Evolutionary conservation across 2,329 filamentous ascomycete species (phyloP), one percentile per base, ranked within the genome.

Genomic region (Tolypocladium endophyticum): DNA sequence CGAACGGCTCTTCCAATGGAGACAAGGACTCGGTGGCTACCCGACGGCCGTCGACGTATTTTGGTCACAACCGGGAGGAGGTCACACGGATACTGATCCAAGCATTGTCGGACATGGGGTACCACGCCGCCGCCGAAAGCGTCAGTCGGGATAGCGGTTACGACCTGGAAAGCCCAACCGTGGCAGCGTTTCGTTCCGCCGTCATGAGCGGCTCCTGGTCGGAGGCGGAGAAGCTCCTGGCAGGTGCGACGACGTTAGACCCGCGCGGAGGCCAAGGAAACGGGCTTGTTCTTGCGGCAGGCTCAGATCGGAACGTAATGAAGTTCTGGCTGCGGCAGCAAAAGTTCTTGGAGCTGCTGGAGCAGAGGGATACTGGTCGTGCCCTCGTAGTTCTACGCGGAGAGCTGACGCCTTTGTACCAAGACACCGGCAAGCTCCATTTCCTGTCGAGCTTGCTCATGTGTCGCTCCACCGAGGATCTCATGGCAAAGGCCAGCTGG

Each of bases 11-110:
- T 45, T 73, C 79, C 16, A 71, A 64, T 56, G 67, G 68, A 38
- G 66, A 68, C n/a, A 70, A 68, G 60, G 62, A 59, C 56, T 61
- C 56, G 30, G 47, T 61, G 20, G 55, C 59, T 16, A 58, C 58
- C 25, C 61, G 62, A 38, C 64, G 61, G 16, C 63, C 68, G 2
- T 56, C 66, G 53, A 74, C 72, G 35, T 97, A 95, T 72, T 88
- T 86, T 69, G 92, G 92, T 23, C 93, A 97, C 70, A 85, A 94
- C 70, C 85, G 91, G 70, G 92, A 96, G 77, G 93, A 99, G 76
- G 88, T 97, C 53, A 96, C 93, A 6, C 82, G 94, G 58, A 88
- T 97, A 64, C 75, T 99, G 67, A 94, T 99, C 68, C 94, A 99
- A 74, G 89, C 92, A 41, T 76, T 99, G 64, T 84, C 86, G 30